Evolutionary conservation across 1,139 yeast genomes (phyloP).

Genomic region (Hyphopichia fennica): DNA sequence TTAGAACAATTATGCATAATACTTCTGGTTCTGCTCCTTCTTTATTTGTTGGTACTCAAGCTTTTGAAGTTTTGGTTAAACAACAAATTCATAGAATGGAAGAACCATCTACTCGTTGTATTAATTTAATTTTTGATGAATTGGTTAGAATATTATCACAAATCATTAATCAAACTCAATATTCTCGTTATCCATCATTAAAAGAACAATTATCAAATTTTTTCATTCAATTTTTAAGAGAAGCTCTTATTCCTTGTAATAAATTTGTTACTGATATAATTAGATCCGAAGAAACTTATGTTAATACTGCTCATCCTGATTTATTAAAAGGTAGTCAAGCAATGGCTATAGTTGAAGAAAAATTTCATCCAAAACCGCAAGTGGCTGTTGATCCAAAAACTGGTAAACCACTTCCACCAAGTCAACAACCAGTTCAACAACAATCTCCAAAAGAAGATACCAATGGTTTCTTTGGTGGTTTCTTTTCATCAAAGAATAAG

Average conservation of each 20-base stretch:
- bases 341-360: constrained; percentile 91
- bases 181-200: constrained; percentile 84
- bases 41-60: constrained; percentile 94
- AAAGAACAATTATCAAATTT: constrained; percentile 82
- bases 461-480: constrained; percentile 90
- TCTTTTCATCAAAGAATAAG: constrained; percentile 89
- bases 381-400: constrained; percentile 89
- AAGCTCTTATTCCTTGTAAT: constrained; percentile 80
- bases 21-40: constrained; percentile 98
- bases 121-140: constrained; percentile 89
- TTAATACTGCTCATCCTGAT: constrained; percentile 97
- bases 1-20: constrained; percentile 96
- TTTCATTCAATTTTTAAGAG: constrained; percentile 79
- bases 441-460: constrained; percentile 34
- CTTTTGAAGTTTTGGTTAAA: constrained; percentile 93
- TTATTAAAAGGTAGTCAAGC: constrained; percentile 93
- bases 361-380: constrained; percentile 79
- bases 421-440: constrained; percentile 35
- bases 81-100: constrained; percentile 95
- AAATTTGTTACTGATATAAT: constrained; percentile 82
- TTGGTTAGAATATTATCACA: constrained; percentile 86
- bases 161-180: constrained; percentile 77
- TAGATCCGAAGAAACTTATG: constrained; percentile 84
- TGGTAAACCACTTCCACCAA: constrained; percentile 69
- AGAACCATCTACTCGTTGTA: constrained; percentile 89